phyloP scores from a whole-genome alignment of 2,329 filamentous ascomycete genomes.

The Talaromyces piceae region DNA sequence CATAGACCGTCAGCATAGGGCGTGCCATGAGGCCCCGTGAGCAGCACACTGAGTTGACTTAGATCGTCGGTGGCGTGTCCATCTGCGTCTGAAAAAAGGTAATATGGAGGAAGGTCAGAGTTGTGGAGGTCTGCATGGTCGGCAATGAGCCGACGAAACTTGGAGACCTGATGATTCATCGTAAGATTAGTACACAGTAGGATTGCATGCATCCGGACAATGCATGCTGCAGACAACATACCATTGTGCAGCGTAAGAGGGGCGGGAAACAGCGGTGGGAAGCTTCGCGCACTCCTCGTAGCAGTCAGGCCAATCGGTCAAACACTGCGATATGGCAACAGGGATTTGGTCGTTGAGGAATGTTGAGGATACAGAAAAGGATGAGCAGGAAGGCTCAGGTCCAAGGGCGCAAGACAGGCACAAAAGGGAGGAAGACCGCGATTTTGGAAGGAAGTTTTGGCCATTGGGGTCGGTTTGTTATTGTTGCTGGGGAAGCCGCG shows the following conservation, averaged over 20 bases:
- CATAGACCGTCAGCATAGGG: slow-evolving; percentile 54
- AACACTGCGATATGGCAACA: not conserved
- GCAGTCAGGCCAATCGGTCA: not conserved
- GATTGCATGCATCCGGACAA: not conserved
- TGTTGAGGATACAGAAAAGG: too few relatives aligned
- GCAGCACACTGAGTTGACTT: slow-evolving; percentile 49
- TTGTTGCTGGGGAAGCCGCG: not conserved
- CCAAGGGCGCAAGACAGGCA: not conserved
- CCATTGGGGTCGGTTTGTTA: not conserved
- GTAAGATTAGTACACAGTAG: not conserved
- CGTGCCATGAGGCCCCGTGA: slow-evolving; percentile 53
- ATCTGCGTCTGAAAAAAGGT: slow-evolving; percentile 46
- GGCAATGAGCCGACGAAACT: slow-evolving; percentile 50
- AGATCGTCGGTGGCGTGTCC: slow-evolving; percentile 43
- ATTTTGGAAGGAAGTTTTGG: too few relatives aligned
- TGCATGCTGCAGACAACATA: not conserved
- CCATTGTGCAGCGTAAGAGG: not conserved
- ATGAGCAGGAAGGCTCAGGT: too few relatives aligned
- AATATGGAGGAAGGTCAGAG: slow-evolving; percentile 52
- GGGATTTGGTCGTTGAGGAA: not conserved
- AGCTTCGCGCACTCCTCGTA: not conserved
- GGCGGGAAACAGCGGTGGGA: not conserved
- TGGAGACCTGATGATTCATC: slow-evolving; percentile 22
- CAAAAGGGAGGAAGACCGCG: not conserved
- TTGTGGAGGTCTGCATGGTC: slow-evolving; percentile 53